Evolutionary conservation across 2,329 filamentous ascomycete species (phyloP), one percentile per base, ranked within the genome.

Genomic region (Fusarium fujikuroi): DNA sequence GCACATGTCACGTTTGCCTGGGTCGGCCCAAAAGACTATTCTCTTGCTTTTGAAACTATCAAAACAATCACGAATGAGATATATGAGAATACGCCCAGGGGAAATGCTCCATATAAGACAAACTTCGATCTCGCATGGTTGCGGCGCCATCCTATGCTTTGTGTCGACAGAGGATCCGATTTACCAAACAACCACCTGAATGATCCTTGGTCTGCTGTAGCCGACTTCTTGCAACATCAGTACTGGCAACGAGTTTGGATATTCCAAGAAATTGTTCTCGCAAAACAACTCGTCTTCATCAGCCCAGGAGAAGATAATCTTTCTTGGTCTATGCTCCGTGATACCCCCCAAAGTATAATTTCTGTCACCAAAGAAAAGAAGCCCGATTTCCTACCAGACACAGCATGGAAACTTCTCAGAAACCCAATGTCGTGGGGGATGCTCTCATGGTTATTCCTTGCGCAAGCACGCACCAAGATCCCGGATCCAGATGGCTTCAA

Each of bases 401-500:
- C 23, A 32, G 64, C 53, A 34, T 53, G 40, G 46, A 42, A 42
- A 8, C 34, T 67, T 25, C 46, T 67, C 14, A 53, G 15, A 6
- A 34, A 37, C 8, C 43, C 19, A 8, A 40, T 60, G 4, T 16
- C 14, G 4, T 67, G 53, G 46, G 64, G 44, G 9, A 61, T 21
- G 40, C 30, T 67, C 12, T 60, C 34, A 34, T 60, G 39, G 34
- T 14, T 61, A 32, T 18, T 60, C n/a, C 39, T 52, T 39, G 50
- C 39, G 11, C 64, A 66, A 36, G 52, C 64, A 46, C 44, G 52
- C 14, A 46, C 28, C 39, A 67, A 60, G 44, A 67, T 67, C 44
- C 50, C 52, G 11, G 44, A 67, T 40, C 52, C 28, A 52, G 63
- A 54, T 47, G 63, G 54, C 21, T 61, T 67, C n/a, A 67, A 67